Base-by-base conservation (phyloP, 805 yeast species). In the Candida vartiovaarae region DNA sequence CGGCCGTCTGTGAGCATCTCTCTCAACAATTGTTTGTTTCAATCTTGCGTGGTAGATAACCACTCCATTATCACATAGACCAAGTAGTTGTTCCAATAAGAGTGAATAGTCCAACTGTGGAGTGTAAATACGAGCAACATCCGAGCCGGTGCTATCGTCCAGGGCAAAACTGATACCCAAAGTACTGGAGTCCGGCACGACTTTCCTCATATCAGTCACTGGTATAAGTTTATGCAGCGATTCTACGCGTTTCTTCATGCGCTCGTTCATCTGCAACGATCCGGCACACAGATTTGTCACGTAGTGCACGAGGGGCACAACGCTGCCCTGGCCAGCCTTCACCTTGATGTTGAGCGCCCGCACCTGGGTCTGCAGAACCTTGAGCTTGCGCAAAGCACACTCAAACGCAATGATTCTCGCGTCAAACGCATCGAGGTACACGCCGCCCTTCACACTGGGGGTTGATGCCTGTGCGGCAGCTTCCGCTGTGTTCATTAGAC, bases 381-480 rank as follows among this genome's bases (percentile, higher is more conserved):
- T 64, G 26, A 80, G 53, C 54, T 79, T 80, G 44, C 62, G 56
- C 3, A 73, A 63, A 8, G 79, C 75, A 52, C 76, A 76, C 43
- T 71, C 72, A 58, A 74, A 82, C 56, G 82, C 85, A 4, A 82
- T 59, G 24, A 78, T 66, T 47, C 73, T 72, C 10, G 79, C 76
- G 50, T 81, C 88, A 39, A 71, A 63, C 2, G 75, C 64, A 51
- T 72, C 75, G 44, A 78, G 47, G 9, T 59, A 48, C 9, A 64
- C 55, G 2, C 66, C 59, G 20, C 64, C 66, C 36, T 55, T 62
- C 9, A 61, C 10, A 5, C 28, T 8, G 8, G 67, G 64, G 8
- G 62, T 50, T 0, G 71, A 57, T 0, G 52, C 52, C 32, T 36
- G 42, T 7, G 54, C 49, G 4, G 54, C 52, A 6, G 52, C 50